Base-by-base conservation (phyloP, 1,284 basidiomycete species). In the Heliocybe sulcata region DNA sequence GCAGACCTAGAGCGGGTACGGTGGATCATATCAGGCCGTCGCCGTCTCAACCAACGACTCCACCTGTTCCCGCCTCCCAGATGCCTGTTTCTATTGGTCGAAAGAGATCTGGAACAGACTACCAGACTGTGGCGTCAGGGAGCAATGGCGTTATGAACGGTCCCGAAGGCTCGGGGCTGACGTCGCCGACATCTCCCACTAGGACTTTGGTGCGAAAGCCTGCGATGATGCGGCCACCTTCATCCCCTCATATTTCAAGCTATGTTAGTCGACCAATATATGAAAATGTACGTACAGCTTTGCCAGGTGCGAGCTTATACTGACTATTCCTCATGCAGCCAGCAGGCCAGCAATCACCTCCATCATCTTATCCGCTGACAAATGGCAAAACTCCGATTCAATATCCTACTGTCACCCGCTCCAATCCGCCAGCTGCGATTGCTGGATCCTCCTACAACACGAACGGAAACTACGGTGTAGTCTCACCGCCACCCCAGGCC, bases 401-500 rank as follows among this genome's bases (percentile, higher is more conserved):
- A 72, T 80, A 80, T 67, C 79, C 77, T 26, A 64, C 67, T 59
- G 69, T 76, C 49, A 55, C 63, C 47, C 68, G 65, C 10, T 64
- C 67, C 31, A 66, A 69, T 55, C 65, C 69, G 26, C 67, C 67
- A 51, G 72, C 64, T 61, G 64, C 61, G 52, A 69, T 62, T 55
- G 72, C 65, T 35, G 74, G 67, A 23, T 71, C 56, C 61, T 77
- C 58, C 64, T 67, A 62, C 60, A 67, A 60, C 52, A 65, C 69
- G 53, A 45, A 70, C 63, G 58, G 59, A 1, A 62, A 66, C 45
- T 67, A 67, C 55, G 69, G 67, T 19, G 59, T 73, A 42, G 73
- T 79, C 54, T 72, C 87, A 0, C 79, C 90, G 1, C 88, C 87
- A 19, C 88, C 91, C 1, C 84, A 84, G 64, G 90, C 88, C 11